Percentiles rank a stretch among this genome's conserved stretches.
phyloP scores from a whole-genome alignment of 495 filamentous ascomycete species.

The Trichoderma virens region DNA sequence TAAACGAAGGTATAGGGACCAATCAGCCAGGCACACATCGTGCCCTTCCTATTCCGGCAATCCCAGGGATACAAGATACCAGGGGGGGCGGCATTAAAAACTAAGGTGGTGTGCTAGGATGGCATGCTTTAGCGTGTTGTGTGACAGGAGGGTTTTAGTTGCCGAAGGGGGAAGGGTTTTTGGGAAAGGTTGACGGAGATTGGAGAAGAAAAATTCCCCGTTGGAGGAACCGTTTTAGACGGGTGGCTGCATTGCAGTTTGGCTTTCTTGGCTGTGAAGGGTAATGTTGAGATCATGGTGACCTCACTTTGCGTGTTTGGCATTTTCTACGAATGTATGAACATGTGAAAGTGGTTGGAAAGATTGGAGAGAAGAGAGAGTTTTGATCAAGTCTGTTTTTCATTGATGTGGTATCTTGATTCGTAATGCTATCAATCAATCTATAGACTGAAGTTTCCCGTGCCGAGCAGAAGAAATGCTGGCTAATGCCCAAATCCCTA shows the following conservation, averaged over 20 bases:
- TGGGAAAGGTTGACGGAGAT: too few species aligned
- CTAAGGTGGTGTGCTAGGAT: neutral
- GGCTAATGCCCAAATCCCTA: neutral
- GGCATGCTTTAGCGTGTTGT: constrained; percentile 1
- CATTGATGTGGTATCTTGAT: neutral
- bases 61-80: neutral
- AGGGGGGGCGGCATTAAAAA: too few species aligned
- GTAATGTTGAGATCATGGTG: neutral
- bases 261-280: neutral
- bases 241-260: neutral
- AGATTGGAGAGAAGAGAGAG: neutral
- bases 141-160: neutral
- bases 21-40: neutral
- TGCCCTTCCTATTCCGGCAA: constrained; percentile 2
- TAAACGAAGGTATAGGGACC: too few species aligned
- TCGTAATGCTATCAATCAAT: constrained; percentile 1
- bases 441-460: neutral
- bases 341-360: neutral
- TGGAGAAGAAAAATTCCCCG: too few species aligned
- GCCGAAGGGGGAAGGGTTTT: too few species aligned
- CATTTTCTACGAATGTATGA: neutral
- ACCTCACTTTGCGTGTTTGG: neutral
- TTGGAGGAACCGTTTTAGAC: neutral
- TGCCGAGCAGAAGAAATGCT: neutral
- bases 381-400: neutral